Base-by-base conservation (phyloP, 2,329 filamentous ascomycete genomes). In the Arthrobotrys sinensis region DNA sequence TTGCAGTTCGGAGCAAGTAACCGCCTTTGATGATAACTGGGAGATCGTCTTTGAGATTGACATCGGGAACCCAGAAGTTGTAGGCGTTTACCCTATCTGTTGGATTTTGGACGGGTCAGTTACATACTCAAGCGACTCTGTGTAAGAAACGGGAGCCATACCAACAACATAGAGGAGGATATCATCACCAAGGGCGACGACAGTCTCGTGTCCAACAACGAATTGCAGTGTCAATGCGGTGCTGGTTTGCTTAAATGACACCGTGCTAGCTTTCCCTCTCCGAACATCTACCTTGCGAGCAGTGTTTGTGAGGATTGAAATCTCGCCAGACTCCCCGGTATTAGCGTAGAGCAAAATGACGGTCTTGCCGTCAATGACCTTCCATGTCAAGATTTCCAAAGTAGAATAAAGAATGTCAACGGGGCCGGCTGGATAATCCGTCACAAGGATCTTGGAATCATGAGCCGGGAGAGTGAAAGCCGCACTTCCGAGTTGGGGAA, bases 351-450 rank as follows among this genome's bases (percentile, higher is more conserved):
- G 84, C 1, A 93, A 83, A 1, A 92, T 83, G 0, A 90, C 87
- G 12, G 88, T 90, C 82, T 87, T 88, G 45, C 87, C 84, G 0
- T 85, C 86, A 76, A 91, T 90, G 64, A 88, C 86, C 83, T 93
- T 91, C 88, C 90, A 91, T 0, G 90, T 92, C 79, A 90, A 89
- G 24, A 93, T 88, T 81, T 93, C 91, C 0, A 90, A 90, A 1
- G 91, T 91, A 0, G 89, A 92, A 83, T 92, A 93, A 0, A 92
- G 82, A 14, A 93, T 82, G 0, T 85, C 88, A 4, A 85, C 84
- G n/a, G 87, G 86, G 0, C 89, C 90, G 55, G 92, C 84, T 11
- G 88, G 85, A 76, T 92, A 93, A 80, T 93, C 90, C 0, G 88
- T 89, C 3, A 92, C 88, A 81, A 91, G 89, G 48, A 91, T 87